phyloP scores from a whole-genome alignment of 768 basidiomycete genomes.

The Tephrocybe sp. region DNA sequence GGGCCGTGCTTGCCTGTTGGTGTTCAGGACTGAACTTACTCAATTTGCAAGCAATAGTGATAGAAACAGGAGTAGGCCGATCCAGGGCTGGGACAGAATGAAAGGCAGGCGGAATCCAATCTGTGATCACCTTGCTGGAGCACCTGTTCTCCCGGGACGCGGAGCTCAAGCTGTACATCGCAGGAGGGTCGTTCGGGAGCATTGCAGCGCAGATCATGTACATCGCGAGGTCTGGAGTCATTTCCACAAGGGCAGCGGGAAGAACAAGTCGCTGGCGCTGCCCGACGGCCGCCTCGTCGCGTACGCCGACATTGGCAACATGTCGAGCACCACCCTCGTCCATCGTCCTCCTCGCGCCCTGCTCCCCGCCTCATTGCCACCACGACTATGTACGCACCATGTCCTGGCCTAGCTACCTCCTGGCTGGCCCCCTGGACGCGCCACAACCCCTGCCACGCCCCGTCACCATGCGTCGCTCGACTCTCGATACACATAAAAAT shows the following conservation, averaged over 20 bases:
- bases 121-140: no score
- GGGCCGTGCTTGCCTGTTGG: no score
- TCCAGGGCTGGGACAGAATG: no score
- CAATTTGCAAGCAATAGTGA: no score
- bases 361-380: slow-evolving; percentile 49
- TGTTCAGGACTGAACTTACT: no score
- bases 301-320: slow-evolving; percentile 53
- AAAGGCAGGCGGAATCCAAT: no score
- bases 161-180: slow-evolving; percentile 36
- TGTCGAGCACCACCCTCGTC: slow-evolving; percentile 45
- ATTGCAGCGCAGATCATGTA: slow-evolving; percentile 47
- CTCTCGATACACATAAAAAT: no score
- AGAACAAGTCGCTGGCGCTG: slow-evolving; percentile 38
- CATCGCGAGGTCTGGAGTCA: slow-evolving; percentile 39
- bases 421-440: slow-evolving; percentile 44
- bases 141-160: slow-evolving; percentile 36
- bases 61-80: no score
- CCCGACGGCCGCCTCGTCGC: slow-evolving; percentile 50
- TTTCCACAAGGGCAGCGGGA: slow-evolving; percentile 39
- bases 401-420: slow-evolving; percentile 46
- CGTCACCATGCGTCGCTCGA: slow-evolving; percentile 32
- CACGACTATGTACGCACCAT: slow-evolving; percentile 43
- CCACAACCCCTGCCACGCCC: slow-evolving; percentile 37
- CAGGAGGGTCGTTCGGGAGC: slow-evolving; percentile 45
- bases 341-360: slow-evolving; percentile 46